phyloP scores from a whole-genome alignment of 768 basidiomycete genomes.

The Russula brevipes region DNA sequence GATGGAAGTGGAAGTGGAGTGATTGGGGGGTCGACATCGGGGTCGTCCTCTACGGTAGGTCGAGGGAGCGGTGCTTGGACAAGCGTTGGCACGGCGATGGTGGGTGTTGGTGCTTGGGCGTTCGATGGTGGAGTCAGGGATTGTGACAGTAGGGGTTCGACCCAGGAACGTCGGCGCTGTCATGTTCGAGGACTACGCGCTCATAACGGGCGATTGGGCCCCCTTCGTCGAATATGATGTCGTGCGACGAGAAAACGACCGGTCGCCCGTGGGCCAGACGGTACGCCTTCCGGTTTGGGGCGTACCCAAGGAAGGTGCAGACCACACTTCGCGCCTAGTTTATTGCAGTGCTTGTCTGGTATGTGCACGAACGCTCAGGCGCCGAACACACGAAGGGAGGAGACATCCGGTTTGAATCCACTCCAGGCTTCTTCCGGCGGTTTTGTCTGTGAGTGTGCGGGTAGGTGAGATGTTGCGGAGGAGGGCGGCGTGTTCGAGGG shows the following conservation, averaged over 20 bases:
- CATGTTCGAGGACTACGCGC: too few relatives aligned
- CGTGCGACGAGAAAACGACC: background rate
- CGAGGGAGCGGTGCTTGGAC: too few relatives aligned
- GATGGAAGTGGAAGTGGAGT: too few relatives aligned
- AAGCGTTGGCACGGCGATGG: too few relatives aligned
- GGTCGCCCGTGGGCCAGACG: background rate
- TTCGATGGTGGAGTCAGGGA: too few relatives aligned
- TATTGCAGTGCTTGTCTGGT: background rate
- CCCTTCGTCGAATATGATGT: conserved; percentile 23
- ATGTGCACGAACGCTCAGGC: conserved; percentile 15
- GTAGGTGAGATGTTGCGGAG: background rate
- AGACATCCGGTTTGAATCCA: conserved; percentile 18
- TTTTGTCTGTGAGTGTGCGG: conserved; percentile 14
- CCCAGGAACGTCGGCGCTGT: too few relatives aligned
- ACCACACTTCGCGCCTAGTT: conserved; percentile 14
- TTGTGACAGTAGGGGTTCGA: too few relatives aligned
- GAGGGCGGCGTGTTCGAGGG: background rate
- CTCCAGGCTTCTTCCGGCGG: conserved; percentile 24
- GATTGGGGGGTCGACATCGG: too few relatives aligned
- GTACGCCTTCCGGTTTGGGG: conserved; percentile 18
- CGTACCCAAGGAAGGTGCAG: conserved; percentile 24
- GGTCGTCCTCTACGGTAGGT: too few relatives aligned
- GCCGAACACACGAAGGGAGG: conserved; percentile 16
- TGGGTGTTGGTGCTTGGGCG: too few relatives aligned
- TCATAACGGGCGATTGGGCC: background rate